Base-by-base conservation (phyloP, 306 rosid species). In the Abrus pulchellus region DNA sequence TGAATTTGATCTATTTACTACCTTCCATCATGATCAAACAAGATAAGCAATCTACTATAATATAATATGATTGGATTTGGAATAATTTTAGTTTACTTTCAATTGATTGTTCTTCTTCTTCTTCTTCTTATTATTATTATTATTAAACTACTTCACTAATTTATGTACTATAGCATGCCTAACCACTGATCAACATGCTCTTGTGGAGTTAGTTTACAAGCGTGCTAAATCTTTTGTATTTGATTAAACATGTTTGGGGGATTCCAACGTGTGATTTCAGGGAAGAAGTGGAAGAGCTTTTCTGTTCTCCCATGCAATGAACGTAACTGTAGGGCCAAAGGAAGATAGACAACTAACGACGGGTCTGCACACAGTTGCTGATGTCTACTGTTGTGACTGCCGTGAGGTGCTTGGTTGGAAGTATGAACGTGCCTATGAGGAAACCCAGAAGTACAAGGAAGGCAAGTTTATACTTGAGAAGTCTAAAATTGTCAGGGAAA, bases 201-300 rank as follows among this genome's bases (percentile, higher is more conserved):
- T 11, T 11, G 59, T 68, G 27, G 47, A 47, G 10, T 57, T 27
- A 55, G 53, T 57, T 11, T 12, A 41, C 9, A 12, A 44, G 29
- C 36, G 11, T 20, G 13, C 3, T 55, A 20, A 41, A 54, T 5
- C 5, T 74, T 29, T 29, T 56, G 54, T 12, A 64, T 68, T 10
- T 29, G 44, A 44, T 68, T 9, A 10, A 61, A 30, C 57, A 13
- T 4, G 3, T 59, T 20, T 6, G 2, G 78, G 52, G 52, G n/a
- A 38, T 20, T 20, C 20, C 20, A 72, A n/a, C 48, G 55, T 57
- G 11, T 78, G 74, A 65, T 66, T 80, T 76, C 78, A 92, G 97
- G 97, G 94, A 69, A 90, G 89, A 80, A 86, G 85, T 83, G 93
- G 94, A 20, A 75, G 94, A 83, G 94, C 87, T 4, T 92, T 92